Evolutionary conservation across 805 yeast genomes (phyloP).

Genomic region (Naumovozyma castellii): DNA sequence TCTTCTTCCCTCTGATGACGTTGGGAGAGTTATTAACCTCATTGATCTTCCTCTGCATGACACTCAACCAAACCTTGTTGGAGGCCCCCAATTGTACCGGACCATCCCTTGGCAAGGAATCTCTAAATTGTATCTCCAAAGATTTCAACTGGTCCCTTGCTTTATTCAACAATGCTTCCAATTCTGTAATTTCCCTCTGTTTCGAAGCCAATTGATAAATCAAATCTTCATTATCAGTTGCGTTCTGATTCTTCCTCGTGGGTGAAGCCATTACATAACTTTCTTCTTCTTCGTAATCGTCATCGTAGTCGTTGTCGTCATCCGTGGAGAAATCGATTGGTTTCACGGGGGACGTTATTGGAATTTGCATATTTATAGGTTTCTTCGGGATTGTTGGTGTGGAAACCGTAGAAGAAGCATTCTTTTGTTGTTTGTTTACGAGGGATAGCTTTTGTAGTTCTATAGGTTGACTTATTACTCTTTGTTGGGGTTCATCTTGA

Average conservation of each 20-base stretch:
- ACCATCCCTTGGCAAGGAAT: constrained; percentile 1
- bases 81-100: background rate
- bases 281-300: constrained; percentile 2
- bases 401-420: background rate
- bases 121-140: constrained; percentile 29
- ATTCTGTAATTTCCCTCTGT: constrained; percentile 43
- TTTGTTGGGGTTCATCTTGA: constrained; percentile 3
- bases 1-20: constrained; percentile 14
- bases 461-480: constrained; percentile 15
- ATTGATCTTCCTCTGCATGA: constrained; percentile 12
- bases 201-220: constrained; percentile 39
- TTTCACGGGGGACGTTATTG: background rate
- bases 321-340: constrained; percentile 1
- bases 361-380: background rate
- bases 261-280: background rate
- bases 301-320: constrained; percentile 1
- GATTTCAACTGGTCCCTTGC: constrained; percentile 32
- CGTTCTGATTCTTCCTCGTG: background rate
- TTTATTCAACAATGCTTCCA: constrained; percentile 33
- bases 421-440: constrained; percentile 13
- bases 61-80: constrained; percentile 6
- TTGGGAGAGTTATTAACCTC: constrained; percentile 18
- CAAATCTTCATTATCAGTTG: constrained; percentile 12
- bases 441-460: constrained; percentile 20
- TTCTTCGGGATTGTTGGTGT: constrained; percentile 1